Evolutionary conservation across 495 filamentous ascomycete species (phyloP), one percentile per base, ranked within the genome.

Genomic region (Xylaria longipes): DNA sequence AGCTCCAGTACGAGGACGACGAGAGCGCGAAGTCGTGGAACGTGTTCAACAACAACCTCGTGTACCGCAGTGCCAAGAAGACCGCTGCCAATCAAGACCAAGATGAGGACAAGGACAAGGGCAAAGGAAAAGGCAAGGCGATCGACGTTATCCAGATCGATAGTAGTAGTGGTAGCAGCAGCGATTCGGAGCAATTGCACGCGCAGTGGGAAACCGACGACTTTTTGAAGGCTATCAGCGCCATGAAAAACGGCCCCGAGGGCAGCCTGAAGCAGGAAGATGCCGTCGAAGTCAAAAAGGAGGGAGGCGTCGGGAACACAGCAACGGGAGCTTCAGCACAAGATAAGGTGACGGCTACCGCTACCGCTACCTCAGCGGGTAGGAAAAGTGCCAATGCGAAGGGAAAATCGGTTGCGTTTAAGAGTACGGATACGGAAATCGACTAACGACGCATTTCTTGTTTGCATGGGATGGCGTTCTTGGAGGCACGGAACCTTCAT

Each of bases 1-100:
- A 71, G 31, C 78, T 86, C 58, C 77, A 81, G 65, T 86, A 83
- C 77, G 76, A 79, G 50, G 78, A 84, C 65, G 84, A 86, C 65
- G 80, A 85, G 61, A 76, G 76, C 65, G 76, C 81, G n/a, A 72
- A 72, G 46, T 76, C 84, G 3, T 86, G 84, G 84, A 74, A 70
- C 54, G 79, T 80, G 20, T 86, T 83, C 75, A 77, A 76, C 65
- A 77, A 82, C 71, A 78, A 78, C 37, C 74, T 86, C 39, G 57
- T 86, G 12, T 84, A 71, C 75, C 67, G 63, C 39, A 65, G 14
- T 39, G 62, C 50, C 43, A 56, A 41, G 50, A 11, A 15, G 29
- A 60, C 45, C 20, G 41, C 35, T 35, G 46, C 50, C 57, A n/a
- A 62, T 20, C 31, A 63, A 46, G 67, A 20, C 45, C 52, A 64